A percentile compares a stretch with the other conserved stretches of the same genome.
phyloP scores from a whole-genome alignment of 768 basidiomycete genomes.

The Naganishia kalamii region DNA sequence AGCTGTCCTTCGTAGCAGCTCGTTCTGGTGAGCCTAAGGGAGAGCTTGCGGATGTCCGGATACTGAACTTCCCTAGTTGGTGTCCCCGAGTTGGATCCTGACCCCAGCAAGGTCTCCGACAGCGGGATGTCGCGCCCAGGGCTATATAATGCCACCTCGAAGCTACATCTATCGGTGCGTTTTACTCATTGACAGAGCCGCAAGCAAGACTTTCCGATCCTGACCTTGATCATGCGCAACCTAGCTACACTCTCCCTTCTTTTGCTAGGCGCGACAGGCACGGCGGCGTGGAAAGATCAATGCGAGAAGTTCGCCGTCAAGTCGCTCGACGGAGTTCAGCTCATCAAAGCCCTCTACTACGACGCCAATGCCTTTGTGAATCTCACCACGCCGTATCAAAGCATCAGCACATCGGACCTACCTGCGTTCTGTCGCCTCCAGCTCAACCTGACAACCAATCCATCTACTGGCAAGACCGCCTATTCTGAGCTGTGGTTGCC shows the following conservation, averaged over 20 bases:
- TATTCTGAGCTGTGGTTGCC: slow-evolving; percentile 13
- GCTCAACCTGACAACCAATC: neutral
- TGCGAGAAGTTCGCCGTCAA: neutral
- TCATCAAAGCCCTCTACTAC: neutral
- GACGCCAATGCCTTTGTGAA: slow-evolving; percentile 10
- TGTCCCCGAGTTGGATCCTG: too few relatives aligned
- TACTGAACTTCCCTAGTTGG: too few relatives aligned
- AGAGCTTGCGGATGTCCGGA: too few relatives aligned
- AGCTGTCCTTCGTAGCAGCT: too few relatives aligned
- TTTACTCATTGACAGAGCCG: too few relatives aligned
- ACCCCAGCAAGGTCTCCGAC: too few relatives aligned
- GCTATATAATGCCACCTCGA: too few relatives aligned
- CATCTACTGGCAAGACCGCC: neutral
- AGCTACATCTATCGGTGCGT: too few relatives aligned
- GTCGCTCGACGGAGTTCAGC: neutral
- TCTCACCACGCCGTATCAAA: neutral
- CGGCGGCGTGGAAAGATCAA: slow-evolving; percentile 11
- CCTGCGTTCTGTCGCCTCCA: slow-evolving; percentile 9
- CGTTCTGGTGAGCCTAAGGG: too few relatives aligned
- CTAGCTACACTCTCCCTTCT: neutral
- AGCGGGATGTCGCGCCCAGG: too few relatives aligned
- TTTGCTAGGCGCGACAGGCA: neutral
- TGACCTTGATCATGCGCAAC: neutral
- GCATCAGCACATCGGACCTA: neutral
- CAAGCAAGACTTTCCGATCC: too few relatives aligned